Base-by-base conservation (phyloP, 2,329 filamentous ascomycete species). In the Nigrograna mackinnonii region DNA sequence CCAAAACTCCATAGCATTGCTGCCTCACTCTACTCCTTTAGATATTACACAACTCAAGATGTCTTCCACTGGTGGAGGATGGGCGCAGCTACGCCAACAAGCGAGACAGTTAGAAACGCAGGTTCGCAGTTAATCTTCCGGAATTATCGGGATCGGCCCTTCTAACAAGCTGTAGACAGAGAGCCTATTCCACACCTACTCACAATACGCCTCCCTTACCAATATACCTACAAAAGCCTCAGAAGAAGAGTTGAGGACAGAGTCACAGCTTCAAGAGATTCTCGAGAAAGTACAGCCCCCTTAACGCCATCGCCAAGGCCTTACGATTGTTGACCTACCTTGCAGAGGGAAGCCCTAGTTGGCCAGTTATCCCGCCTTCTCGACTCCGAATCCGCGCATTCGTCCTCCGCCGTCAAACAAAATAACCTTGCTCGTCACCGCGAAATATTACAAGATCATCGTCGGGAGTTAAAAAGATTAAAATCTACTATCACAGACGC, bases 41-140 rank as follows among this genome's bases (percentile, higher is more conserved):
- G n/a, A n/a, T n/a, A n/a, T 35, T 22, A 37, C 20, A 19, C 24
- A 20, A 37, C 39, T 35, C 33, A 43, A 48, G 31, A 71, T 71
- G 68, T 64, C 68, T 39, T 68, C 68, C 6, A 70, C 67, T 17
- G 67, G 66, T 21, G 67, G 64, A 28, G 68, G 91, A 73, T 99
- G 94, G 94, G 86, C 90, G 62, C 91, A 96, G 74, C 80, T 97
- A 56, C 88, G 94, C 60, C 91, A 96, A 68, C 92, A 97, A 73
- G 89, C 91, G 48, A 82, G 94, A 60, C 83, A 85, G 33, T 78
- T 96, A 49, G 94, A 99, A 71, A 89, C 86, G 47, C 92, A 97
- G 80, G 92, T 95, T 77, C 52, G 68, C 49, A 19, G 41, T 41
- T 28, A 19, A 26, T 22, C 33, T 35, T 39, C 28, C 20, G 43